Evolutionary conservation across 805 yeast species (phyloP).

Genomic region (Wickerhamiella hasegawae): DNA sequence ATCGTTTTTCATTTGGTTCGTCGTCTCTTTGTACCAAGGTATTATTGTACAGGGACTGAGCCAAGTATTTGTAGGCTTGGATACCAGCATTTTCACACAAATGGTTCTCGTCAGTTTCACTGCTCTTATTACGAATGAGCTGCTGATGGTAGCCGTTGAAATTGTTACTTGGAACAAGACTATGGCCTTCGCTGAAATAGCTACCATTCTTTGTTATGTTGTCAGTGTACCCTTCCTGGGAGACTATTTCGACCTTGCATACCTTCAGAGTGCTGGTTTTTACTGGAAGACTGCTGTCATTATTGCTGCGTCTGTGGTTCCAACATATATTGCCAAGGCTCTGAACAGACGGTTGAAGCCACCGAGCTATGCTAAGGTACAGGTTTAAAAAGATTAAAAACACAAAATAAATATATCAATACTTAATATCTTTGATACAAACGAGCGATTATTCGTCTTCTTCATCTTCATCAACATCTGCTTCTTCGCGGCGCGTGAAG

Average conservation of each 20-base stretch:
- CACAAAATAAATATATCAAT: not conserved
- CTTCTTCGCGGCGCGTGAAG: slow-evolving; percentile 15
- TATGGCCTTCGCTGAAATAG: slow-evolving; percentile 58
- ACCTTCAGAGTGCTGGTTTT: slow-evolving; percentile 41
- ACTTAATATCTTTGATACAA: not conserved
- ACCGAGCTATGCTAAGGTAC: slow-evolving; percentile 94
- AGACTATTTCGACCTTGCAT: slow-evolving; percentile 71
- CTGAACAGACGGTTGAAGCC: slow-evolving; percentile 68
- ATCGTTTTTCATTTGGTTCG: slow-evolving; percentile 84
- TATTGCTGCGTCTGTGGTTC: slow-evolving; percentile 55
- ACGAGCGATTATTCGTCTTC: too few relatives aligned
- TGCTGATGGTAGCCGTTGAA: slow-evolving; percentile 85
- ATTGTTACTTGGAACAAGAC: slow-evolving; percentile 78
- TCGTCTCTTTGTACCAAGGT: slow-evolving; percentile 85
- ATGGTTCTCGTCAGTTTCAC: slow-evolving; percentile 84
- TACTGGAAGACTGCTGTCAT: slow-evolving; percentile 55
- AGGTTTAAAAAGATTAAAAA: slow-evolving; percentile 18
- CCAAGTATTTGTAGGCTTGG: slow-evolving; percentile 57
- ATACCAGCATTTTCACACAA: slow-evolving; percentile 34
- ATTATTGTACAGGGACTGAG: slow-evolving; percentile 65
- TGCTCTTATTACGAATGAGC: slow-evolving; percentile 65
- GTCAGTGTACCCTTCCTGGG: slow-evolving; percentile 67
- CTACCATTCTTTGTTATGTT: slow-evolving; percentile 51
- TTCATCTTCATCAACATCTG: slow-evolving; percentile 16
- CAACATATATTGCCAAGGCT: slow-evolving; percentile 76